These are phyloP conservation scores for Hymenoscyphus repandus DNA, from an alignment of 2,329 filamentous ascomycete species.

Conservation along the genomic window DNA sequence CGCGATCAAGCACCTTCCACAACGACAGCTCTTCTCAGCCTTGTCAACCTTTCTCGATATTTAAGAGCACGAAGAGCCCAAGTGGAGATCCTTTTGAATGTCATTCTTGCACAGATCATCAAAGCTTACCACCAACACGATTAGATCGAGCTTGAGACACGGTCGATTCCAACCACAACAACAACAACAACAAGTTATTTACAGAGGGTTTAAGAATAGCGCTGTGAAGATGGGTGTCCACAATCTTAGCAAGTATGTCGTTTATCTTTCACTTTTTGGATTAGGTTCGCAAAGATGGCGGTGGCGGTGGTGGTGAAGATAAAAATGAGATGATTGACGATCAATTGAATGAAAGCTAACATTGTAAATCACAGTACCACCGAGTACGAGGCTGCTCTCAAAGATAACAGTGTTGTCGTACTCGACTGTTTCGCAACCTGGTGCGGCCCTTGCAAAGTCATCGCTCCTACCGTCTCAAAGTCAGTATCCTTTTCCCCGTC, in stretches of 20 bases:
- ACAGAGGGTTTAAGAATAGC: constrained; percentile 34
- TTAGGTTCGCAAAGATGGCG: not conserved
- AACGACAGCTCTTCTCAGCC: too few relatives aligned
- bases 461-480: constrained; percentile 69
- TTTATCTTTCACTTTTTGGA: not conserved
- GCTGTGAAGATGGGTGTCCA: constrained; percentile 41
- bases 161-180: not conserved
- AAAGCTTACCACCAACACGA: constrained; percentile 10
- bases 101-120: constrained; percentile 15
- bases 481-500: constrained; percentile 31
- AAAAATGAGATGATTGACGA: not conserved
- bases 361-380: constrained; percentile 41
- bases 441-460: constrained; percentile 94
- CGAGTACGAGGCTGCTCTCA: constrained; percentile 52
- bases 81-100: constrained; percentile 9
- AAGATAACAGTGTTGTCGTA: constrained; percentile 58
- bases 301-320: not conserved
- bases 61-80: too few relatives aligned
- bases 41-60: too few relatives aligned
- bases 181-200: constrained; percentile 6
- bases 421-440: constrained; percentile 85
- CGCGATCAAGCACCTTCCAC: too few relatives aligned
- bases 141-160: constrained; percentile 9
- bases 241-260: constrained; percentile 36
- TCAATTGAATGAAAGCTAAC: constrained; percentile 20